Evolutionary conservation across 2,329 filamentous ascomycete genomes (phyloP), one percentile per base, ranked within the genome.

Genomic region (Colletotrichum incanum): DNA sequence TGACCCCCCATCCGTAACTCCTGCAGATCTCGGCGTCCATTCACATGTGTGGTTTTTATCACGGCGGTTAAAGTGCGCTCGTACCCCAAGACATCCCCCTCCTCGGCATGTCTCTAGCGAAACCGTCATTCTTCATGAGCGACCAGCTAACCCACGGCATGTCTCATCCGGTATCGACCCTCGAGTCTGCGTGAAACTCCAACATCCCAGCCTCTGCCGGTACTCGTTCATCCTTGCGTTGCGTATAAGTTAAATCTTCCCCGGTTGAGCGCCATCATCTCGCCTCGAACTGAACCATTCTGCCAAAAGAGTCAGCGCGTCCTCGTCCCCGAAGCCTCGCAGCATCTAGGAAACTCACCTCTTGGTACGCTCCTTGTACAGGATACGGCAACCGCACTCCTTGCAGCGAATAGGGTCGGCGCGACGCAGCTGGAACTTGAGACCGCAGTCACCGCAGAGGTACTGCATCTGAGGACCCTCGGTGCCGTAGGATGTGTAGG

Each of bases 221-320:
- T 23, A 12, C 23, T 50, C 59, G 4, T 39, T 26, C 60, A 31
- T 34, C 37, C 37, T 34, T 34, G 37, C 26, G 20, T 34, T 26
- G 37, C 49, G 26, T 23, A 2, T 41, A 45, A 31, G 43, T 26
- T 23, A 14, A 54, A 64, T n/a, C 6, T n/a, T 20, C 8, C 23
- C 7, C 47, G 8, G 11, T 23, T 54, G n/a, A 26, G 2, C 8
- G 45, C 39, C 16, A 45, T 64, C 61, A 98, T 84, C 96, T 91
- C 63, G 96, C 96, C 87, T 99, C 95, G 79, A 99, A 98, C 85
- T 99, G 96, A 63, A 98, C 95, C 95, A 98, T 98, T 80, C 96
- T 97, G 77, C 26, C 67, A 60, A 52, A 59, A 66, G 28, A 28
- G 67, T 81, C 67, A 80, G 76, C 72, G 71, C 60, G n/a, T 20